Percentiles rank a stretch among this genome's conserved stretches.
Conservation (phyloP, 495 filamentous ascomycete species). For the Penicillium riverlandense region DNA sequence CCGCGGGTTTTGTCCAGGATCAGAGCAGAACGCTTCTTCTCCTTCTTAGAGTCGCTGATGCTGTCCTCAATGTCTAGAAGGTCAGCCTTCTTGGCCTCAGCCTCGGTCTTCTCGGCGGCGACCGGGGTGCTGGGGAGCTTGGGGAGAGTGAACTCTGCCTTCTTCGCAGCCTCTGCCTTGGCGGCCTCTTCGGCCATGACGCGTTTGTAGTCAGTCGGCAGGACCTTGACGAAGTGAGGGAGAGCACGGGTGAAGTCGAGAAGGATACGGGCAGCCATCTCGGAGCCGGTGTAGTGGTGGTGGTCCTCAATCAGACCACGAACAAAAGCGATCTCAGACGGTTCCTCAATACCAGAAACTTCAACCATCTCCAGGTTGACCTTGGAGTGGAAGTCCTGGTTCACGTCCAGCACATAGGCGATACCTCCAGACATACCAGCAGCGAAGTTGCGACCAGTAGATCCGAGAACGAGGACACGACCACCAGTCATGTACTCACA, state of each 20-base stretch:
- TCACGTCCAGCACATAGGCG: slow-evolving; percentile 90
- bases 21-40: slow-evolving; percentile 89
- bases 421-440: slow-evolving; percentile 99
- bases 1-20: slow-evolving; percentile 96
- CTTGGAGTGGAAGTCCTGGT: slow-evolving; percentile 87
- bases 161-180: slow-evolving; percentile 79
- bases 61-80: slow-evolving; percentile 95
- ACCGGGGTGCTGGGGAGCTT: slow-evolving; percentile 55
- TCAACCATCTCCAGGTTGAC: slow-evolving; percentile 99
- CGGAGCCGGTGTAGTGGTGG: slow-evolving; percentile 98
- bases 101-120: slow-evolving; percentile 49
- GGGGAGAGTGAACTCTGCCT: slow-evolving; percentile 77
- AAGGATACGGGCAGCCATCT: slow-evolving; percentile 89
- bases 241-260: slow-evolving; percentile 96
- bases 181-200: slow-evolving; percentile 79
- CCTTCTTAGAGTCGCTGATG: slow-evolving; percentile 72
- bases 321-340: slow-evolving; percentile 86
- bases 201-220: slow-evolving; percentile 97
- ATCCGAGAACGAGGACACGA: slow-evolving; percentile 81
- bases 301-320: slow-evolving; percentile 96
- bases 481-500: slow-evolving; percentile 99
- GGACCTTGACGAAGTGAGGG: slow-evolving; percentile 85
- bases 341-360: slow-evolving; percentile 79
- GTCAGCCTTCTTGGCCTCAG: slow-evolving; percentile 65
- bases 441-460: slow-evolving; percentile 98